Conservation (phyloP, 768 basidiomycete genomes). For the Suillus spraguei region DNA sequence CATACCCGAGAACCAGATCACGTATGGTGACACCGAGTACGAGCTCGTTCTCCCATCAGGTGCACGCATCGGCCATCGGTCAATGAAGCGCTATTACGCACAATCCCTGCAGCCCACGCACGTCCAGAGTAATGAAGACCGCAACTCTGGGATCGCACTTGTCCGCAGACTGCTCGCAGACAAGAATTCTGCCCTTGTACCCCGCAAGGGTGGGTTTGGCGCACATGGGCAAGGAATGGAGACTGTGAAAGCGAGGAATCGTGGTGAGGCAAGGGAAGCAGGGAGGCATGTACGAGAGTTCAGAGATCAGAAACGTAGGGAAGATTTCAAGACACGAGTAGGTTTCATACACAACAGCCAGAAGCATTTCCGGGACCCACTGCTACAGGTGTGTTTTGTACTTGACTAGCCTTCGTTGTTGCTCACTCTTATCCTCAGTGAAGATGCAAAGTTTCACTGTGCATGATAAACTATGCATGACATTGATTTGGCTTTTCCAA, state of each 20-base stretch:
- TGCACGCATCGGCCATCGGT: slow-evolving; percentile 88
- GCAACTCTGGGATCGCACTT: slow-evolving; percentile 72
- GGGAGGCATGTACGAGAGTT: slow-evolving; percentile 84
- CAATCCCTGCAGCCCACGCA: slow-evolving; percentile 68
- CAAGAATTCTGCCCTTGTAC: slow-evolving; percentile 84
- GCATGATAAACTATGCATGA: slow-evolving; percentile 9
- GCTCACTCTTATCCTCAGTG: slow-evolving; percentile 22
- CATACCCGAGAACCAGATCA: slow-evolving; percentile 55
- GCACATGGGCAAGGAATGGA: slow-evolving; percentile 82
- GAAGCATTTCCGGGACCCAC: slow-evolving; percentile 84
- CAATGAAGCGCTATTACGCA: slow-evolving; percentile 82
- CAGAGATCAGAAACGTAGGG: slow-evolving; percentile 74
- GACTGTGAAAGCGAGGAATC: slow-evolving; percentile 88
- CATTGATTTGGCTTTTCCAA: slow-evolving; percentile 2
- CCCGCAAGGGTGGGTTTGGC: slow-evolving; percentile 83
- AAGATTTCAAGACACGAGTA: slow-evolving; percentile 85
- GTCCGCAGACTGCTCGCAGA: slow-evolving; percentile 80
- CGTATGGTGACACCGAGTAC: slow-evolving; percentile 77
- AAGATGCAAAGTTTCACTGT: slow-evolving; percentile 7
- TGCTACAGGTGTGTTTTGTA: slow-evolving; percentile 47
- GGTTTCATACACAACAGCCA: slow-evolving; percentile 82
- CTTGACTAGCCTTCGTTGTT: background rate
- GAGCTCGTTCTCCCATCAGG: slow-evolving; percentile 96
- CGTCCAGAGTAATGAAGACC: slow-evolving; percentile 52
- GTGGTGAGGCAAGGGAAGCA: slow-evolving; percentile 94